A percentile compares a stretch with the other conserved stretches of the same genome.
Evolutionary conservation across 1,284 basidiomycete genomes (phyloP).

Genomic region (Apiotrichum domesticum): DNA sequence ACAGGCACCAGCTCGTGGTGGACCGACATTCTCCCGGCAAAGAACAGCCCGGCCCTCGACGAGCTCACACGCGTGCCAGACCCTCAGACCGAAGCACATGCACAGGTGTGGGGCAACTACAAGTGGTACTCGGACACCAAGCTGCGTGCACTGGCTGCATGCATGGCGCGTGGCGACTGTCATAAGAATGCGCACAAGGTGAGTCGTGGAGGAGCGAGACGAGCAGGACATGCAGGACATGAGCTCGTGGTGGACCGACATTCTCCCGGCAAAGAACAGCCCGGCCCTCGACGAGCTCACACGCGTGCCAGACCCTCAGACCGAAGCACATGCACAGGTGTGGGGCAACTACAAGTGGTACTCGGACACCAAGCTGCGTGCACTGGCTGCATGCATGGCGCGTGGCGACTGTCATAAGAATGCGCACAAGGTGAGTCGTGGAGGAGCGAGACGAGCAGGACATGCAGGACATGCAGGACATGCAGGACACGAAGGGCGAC

Average conservation of each 20-base stretch:
- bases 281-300: not conserved
- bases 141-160: slow-evolving; percentile 10
- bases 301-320: not conserved
- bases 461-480: no score
- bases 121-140: slow-evolving; percentile 17
- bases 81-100: not conserved
- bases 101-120: slow-evolving; percentile 5
- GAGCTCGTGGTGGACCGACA: not conserved
- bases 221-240: no score
- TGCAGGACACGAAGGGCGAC: no score
- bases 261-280: not conserved
- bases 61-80: not conserved
- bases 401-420: slow-evolving; percentile 7
- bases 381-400: slow-evolving; percentile 10
- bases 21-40: not conserved
- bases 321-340: not conserved
- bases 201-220: no score
- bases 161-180: slow-evolving; percentile 9
- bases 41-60: not conserved
- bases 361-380: slow-evolving; percentile 14
- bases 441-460: no score
- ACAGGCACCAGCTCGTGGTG: not conserved
- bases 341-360: slow-evolving; percentile 14
- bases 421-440: not conserved
- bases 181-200: slow-evolving; percentile 3